Evolutionary conservation across 2,329 filamentous ascomycete species (phyloP).

Genomic region (Chaetomiaceae sp.): DNA sequence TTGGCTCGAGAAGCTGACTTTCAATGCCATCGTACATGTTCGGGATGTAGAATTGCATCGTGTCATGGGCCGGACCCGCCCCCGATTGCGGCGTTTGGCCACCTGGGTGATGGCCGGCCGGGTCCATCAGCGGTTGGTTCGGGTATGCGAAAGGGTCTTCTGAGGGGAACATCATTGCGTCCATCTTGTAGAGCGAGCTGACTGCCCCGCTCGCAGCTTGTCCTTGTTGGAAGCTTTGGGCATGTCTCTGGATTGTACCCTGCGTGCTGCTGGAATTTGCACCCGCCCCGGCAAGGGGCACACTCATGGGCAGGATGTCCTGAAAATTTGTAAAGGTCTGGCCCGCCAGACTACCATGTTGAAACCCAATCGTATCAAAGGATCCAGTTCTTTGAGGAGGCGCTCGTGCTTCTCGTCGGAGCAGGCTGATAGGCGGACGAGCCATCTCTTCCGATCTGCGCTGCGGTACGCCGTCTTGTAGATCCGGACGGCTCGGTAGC

Average conservation of each 20-base stretch:
- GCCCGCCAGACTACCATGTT: constrained; percentile 28
- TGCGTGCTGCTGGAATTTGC: constrained; percentile 35
- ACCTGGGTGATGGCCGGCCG: constrained; percentile 28
- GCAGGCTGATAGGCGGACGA: constrained; percentile 17
- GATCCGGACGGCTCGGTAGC: constrained; percentile 27
- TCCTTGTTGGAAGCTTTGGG: constrained; percentile 29
- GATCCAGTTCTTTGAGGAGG: constrained; percentile 26
- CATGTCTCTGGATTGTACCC: constrained; percentile 29
- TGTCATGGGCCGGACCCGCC: constrained; percentile 31
- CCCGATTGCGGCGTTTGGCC: constrained; percentile 30
- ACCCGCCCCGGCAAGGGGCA: constrained; percentile 40
- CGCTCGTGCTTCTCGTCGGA: constrained; percentile 16
- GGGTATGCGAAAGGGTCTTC: constrained; percentile 76
- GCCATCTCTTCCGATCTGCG: constrained; percentile 29
- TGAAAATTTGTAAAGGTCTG: constrained; percentile 39
- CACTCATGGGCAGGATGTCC: constrained; percentile 44
- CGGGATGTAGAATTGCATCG: constrained; percentile 48
- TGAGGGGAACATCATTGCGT: constrained; percentile 76
- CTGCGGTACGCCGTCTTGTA: constrained; percentile 20
- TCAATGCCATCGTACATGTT: constrained; percentile 62
- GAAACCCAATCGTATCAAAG: constrained; percentile 27
- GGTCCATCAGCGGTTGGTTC: constrained; percentile 43
- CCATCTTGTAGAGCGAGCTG: constrained; percentile 62
- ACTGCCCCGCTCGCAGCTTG: constrained; percentile 31
- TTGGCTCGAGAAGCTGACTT: constrained; percentile 65